Conservation (phyloP, 345 rosid species). For the Linum usitatissimum region DNA sequence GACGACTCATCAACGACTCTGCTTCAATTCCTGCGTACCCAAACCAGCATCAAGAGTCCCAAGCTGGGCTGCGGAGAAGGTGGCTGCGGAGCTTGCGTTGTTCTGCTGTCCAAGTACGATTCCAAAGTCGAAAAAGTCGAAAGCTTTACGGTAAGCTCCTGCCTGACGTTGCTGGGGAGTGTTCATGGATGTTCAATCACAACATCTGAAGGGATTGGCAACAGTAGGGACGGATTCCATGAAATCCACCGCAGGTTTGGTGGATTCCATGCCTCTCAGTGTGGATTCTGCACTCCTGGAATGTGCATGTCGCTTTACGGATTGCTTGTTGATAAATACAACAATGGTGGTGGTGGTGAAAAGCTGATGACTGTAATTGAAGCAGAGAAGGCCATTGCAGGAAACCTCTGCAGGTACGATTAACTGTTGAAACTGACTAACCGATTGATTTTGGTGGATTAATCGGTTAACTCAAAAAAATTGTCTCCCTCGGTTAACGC, state of each 20-base stretch:
- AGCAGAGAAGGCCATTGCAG: constrained; percentile 62
- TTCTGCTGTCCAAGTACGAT: constrained; percentile 55
- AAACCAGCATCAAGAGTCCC: constrained; percentile 60
- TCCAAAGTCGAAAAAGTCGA: constrained; percentile 43
- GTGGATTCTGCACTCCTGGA: constrained; percentile 94
- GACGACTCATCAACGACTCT: constrained; percentile 59
- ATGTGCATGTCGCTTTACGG: constrained; percentile 72
- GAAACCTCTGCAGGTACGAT: constrained; percentile 53
- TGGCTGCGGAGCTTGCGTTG: constrained; percentile 92
- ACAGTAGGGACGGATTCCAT: constrained; percentile 62
- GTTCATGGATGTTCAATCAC: constrained; percentile 70
- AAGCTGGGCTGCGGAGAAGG: constrained; percentile 93
- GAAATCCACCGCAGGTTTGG: constrained; percentile 63
- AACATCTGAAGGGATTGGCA: constrained; percentile 81
- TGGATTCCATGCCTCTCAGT: constrained; percentile 87
- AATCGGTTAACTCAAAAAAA: too few relatives aligned
- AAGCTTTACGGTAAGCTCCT: constrained; percentile 51
- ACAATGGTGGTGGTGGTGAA: constrained; percentile 51
- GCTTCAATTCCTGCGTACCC: constrained; percentile 66
- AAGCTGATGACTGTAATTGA: constrained; percentile 49
- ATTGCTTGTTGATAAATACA: constrained; percentile 60
- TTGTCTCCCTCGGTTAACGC: too few relatives aligned
- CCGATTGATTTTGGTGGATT: too few relatives aligned
- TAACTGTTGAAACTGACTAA: too few relatives aligned
- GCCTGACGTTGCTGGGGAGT: constrained; percentile 79